phyloP scores from a whole-genome alignment of 2,329 filamentous ascomycete genomes.

The Beauveria scarabaeidicola region DNA sequence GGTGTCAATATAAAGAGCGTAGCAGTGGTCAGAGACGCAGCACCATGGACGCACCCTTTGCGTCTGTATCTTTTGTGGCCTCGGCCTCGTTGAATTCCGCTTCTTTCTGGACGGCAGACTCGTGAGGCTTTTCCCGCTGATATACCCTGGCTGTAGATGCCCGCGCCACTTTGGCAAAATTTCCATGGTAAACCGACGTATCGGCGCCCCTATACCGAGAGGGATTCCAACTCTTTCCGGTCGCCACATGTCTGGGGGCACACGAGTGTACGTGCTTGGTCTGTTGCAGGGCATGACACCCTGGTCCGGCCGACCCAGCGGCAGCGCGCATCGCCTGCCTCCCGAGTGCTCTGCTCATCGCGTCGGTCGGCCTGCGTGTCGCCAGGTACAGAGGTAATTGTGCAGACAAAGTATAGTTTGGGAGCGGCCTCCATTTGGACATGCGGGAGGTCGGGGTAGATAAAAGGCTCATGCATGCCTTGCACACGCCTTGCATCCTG shows the following conservation, averaged over 20 bases:
- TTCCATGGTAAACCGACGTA: background rate
- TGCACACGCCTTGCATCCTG: background rate
- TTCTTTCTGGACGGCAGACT: background rate
- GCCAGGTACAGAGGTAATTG: background rate
- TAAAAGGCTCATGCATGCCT: constrained; percentile 4
- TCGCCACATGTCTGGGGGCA: background rate
- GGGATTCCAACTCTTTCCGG: background rate
- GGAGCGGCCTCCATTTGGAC: background rate
- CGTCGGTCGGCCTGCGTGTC: background rate
- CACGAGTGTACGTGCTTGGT: constrained; percentile 1
- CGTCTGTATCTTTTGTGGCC: constrained; percentile 13
- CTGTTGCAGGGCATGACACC: background rate
- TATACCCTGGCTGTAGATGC: constrained; percentile 6
- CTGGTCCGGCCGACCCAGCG: background rate
- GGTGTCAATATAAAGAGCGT: background rate
- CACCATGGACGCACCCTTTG: constrained; percentile 16
- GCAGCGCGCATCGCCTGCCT: constrained; percentile 5
- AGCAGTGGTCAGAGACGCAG: background rate
- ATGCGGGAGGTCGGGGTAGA: background rate
- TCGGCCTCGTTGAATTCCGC: background rate
- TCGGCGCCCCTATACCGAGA: background rate
- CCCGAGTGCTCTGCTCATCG: constrained; percentile 2
- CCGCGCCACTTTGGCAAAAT: constrained; percentile 2
- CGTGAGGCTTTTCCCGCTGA: background rate
- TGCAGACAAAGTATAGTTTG: background rate